Conservation (phyloP, 2,329 filamentous ascomycete species). For the Cladosporium sp. region DNA sequence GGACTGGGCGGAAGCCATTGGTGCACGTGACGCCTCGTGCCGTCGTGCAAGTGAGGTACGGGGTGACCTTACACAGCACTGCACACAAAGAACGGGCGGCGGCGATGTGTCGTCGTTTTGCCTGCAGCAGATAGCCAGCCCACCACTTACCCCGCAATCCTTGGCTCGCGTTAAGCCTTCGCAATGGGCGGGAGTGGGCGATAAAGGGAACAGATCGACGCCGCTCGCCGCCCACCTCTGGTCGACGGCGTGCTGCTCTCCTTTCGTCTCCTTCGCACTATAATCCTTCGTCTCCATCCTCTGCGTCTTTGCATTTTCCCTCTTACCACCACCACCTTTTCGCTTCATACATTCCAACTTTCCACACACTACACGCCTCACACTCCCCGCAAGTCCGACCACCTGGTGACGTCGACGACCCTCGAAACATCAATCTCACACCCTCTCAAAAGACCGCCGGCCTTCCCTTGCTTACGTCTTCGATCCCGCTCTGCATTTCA, state of each 20-base stretch:
- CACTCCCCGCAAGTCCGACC: background rate
- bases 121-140: constrained; percentile 2
- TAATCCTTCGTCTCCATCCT: constrained; percentile 2
- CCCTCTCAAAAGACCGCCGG: background rate
- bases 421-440: constrained; percentile 3
- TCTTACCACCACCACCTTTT: background rate
- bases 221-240: constrained; percentile 7
- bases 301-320: background rate
- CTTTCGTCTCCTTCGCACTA: constrained; percentile 1
- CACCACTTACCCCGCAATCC: constrained; percentile 12
- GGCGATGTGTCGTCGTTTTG: constrained; percentile 8
- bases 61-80: background rate
- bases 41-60: background rate
- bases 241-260: background rate
- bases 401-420: constrained; percentile 16
- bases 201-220: constrained; percentile 16
- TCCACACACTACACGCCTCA: background rate
- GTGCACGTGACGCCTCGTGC: constrained; percentile 8
- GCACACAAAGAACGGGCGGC: background rate
- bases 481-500: constrained; percentile 8
- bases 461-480: constrained; percentile 16
- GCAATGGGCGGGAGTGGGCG: constrained; percentile 2
- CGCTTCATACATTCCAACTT: background rate
- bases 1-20: background rate
- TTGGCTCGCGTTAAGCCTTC: constrained; percentile 4